Conservation (phyloP, 2,329 filamentous ascomycete species). For the Trichoderma sp. region DNA sequence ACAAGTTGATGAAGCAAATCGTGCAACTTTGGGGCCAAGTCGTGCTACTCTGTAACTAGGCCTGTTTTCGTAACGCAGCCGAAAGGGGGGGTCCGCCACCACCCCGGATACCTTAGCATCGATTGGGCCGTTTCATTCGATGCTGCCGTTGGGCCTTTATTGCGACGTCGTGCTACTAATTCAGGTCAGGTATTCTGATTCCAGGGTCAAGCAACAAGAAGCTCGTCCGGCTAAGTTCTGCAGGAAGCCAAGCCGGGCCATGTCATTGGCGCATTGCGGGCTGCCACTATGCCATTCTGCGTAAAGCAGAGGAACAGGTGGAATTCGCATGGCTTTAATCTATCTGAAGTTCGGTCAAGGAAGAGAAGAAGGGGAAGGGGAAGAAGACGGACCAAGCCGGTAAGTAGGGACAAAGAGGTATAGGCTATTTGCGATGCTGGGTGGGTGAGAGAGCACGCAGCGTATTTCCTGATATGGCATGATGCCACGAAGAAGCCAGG, state of each 20-base stretch:
- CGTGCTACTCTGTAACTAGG: slow-evolving; percentile 18
- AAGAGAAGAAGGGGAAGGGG: not conserved
- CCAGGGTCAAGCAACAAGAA: not conserved
- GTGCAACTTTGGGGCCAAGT: slow-evolving; percentile 13
- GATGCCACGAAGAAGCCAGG: not conserved
- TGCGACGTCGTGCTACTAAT: not conserved
- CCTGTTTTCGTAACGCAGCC: slow-evolving; percentile 19
- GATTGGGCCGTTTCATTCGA: slow-evolving; percentile 22
- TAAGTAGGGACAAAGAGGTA: not conserved
- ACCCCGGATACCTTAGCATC: slow-evolving; percentile 19
- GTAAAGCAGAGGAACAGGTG: not conserved
- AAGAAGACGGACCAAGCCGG: not conserved
- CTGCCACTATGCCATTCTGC: slow-evolving; percentile 10
- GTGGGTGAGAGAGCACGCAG: slow-evolving; percentile 6
- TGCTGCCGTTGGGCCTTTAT: slow-evolving; percentile 10
- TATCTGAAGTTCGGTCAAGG: not conserved
- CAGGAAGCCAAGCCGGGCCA: slow-evolving; percentile 13
- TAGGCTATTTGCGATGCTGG: not conserved
- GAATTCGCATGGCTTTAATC: slow-evolving; percentile 2
- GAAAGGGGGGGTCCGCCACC: slow-evolving; percentile 20
- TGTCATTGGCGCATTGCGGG: slow-evolving; percentile 6
- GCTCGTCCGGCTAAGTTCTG: slow-evolving; percentile 14
- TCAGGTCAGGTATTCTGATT: too few species aligned
- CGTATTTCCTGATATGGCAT: slow-evolving; percentile 12
- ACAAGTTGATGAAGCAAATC: not conserved